Base-by-base conservation (phyloP, 345 rosid genomes). In the Excoecaria cochinchinensis region DNA sequence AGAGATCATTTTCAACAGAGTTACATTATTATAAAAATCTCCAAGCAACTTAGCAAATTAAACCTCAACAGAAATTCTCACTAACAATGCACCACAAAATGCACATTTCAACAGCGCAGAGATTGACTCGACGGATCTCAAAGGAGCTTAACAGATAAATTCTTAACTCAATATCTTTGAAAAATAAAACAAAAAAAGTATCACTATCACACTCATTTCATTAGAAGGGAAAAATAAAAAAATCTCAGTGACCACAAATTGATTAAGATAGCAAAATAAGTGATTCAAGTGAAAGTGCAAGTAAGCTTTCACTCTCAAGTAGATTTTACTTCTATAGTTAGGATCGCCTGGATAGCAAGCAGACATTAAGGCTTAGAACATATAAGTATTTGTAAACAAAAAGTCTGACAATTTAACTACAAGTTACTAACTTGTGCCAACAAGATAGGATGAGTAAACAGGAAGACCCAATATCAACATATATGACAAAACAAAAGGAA, bases 291-390 rank as follows among this genome's bases (percentile, higher is more conserved):
- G 39, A 16, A 38, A n/a, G 38, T 0, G 69, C 65, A 48, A 36
- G 14, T 64, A 59, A 78, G 65, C 65, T 74, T 72, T 71, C 69
- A 4, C 47, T 62, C 24, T 67, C 77, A 76, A 52, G 40, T n/a
- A 25, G 39, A 69, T 53, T 10, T 64, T 56, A 75, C 22, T 71
- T 16, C 31, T 59, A 57, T 63, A 44, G 60, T 50, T 59, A 70
- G 70, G 36, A 60, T 46, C 59, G 53, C 70, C 69, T 72, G 9
- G 19, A 55, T n/a, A 65, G 52, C 69, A 73, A 3, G 31, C 40
- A 75, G 31, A 63, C 70, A 22, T 65, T 19, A 65, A 51, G 46
- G 21, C 36, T 31, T 19, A 36, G 21, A 51, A 51, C 21, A 62
- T 24, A 5, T 16, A 24, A 9, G 47, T 51, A 36, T 53, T 31